Percentiles rank a stretch among this genome's conserved stretches.
Conservation (phyloP, 176 grass and related monocot genomes). For the Aegilops bicornis region DNA sequence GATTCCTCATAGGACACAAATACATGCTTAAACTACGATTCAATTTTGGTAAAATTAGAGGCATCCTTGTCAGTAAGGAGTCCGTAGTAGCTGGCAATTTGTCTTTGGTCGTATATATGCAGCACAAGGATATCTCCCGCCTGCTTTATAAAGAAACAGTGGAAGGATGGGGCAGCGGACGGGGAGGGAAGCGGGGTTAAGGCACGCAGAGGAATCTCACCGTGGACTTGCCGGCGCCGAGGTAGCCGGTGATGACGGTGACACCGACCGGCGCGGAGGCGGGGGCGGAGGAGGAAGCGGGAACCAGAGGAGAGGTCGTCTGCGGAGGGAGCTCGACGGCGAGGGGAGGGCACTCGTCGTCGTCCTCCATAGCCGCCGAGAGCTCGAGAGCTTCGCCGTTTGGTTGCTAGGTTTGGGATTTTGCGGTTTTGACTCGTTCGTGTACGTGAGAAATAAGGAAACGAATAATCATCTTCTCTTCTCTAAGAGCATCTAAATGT, state of each 20-base stretch:
- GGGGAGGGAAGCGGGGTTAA: neutral
- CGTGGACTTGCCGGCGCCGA: slow-evolving; percentile 95
- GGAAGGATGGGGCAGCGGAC: neutral
- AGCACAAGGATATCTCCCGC: neutral
- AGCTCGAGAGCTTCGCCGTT: slow-evolving; percentile 1
- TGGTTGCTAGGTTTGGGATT: neutral
- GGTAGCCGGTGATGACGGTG: slow-evolving; percentile 95
- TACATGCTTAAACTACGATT: slow-evolving; percentile 8
- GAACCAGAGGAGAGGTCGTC: neutral
- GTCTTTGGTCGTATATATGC: neutral
- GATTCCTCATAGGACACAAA: neutral
- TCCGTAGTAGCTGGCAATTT: neutral
- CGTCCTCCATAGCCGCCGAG: slow-evolving; percentile 51
- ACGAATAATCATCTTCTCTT: too few relatives aligned
- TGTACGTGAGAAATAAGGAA: too few relatives aligned
- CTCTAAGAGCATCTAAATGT: too few relatives aligned
- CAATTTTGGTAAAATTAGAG: slow-evolving; percentile 30
- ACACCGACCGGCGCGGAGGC: slow-evolving; percentile 57
- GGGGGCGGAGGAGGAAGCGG: neutral
- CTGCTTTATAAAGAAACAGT: neutral
- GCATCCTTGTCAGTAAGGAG: neutral
- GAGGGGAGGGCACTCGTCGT: slow-evolving; percentile 64
- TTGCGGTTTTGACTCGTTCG: too few relatives aligned
- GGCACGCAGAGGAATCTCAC: slow-evolving; percentile 36
- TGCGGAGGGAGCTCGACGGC: slow-evolving; percentile 47